Percentiles rank a stretch among this genome's conserved stretches.
These are phyloP conservation scores for Diutina mesorugosa DNA, from an alignment of 1,139 yeast species.

Conservation along the genomic window DNA sequence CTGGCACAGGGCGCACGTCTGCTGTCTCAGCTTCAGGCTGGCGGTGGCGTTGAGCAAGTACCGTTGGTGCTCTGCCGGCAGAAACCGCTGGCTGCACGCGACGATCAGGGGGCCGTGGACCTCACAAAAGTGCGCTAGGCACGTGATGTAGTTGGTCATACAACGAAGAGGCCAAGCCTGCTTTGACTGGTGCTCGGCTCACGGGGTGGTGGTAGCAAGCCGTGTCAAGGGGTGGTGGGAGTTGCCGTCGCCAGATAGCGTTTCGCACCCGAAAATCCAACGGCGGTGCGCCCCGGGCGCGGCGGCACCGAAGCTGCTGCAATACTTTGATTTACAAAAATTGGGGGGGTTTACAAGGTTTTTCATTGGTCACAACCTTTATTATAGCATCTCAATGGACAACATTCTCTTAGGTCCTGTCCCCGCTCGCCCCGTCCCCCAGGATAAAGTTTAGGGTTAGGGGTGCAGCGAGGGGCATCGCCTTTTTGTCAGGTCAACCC, in stretches of 20 bases:
- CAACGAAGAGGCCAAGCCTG: neutral
- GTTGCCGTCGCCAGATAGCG: neutral
- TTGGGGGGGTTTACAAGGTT: no score
- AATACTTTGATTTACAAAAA: no score
- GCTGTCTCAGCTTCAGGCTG: slow-evolving; percentile 17
- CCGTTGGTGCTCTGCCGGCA: neutral
- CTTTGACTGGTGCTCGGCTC: neutral
- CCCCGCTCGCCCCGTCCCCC: no score
- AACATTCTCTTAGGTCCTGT: no score
- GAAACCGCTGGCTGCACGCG: slow-evolving; percentile 48
- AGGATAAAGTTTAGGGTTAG: neutral
- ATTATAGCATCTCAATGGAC: no score
- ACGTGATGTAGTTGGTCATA: slow-evolving; percentile 23
- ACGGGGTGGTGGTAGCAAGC: neutral
- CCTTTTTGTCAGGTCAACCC: neutral
- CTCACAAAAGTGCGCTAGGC: slow-evolving; percentile 77
- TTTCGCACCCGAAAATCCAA: neutral
- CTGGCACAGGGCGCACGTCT: slow-evolving; percentile 49
- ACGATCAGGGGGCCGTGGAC: slow-evolving; percentile 73
- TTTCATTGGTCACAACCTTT: no score
- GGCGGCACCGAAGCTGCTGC: no score
- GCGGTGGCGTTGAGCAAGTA: neutral
- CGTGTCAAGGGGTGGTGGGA: neutral
- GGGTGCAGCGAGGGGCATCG: neutral
- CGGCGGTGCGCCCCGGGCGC: neutral